Conservation (phyloP, 2,329 filamentous ascomycete species). For the Byssochlamys sp. region DNA sequence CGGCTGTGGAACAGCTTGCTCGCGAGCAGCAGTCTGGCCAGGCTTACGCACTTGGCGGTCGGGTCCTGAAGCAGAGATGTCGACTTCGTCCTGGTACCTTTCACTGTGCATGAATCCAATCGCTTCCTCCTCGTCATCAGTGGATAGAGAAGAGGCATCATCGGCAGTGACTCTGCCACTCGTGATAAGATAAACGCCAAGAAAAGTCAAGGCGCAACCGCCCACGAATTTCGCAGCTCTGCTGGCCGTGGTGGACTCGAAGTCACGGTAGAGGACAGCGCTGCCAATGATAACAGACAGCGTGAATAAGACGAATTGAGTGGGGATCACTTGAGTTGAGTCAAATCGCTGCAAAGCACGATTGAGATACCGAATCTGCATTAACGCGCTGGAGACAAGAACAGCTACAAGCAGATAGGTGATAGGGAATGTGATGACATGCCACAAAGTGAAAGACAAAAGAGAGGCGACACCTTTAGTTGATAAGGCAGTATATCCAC, state of each 20-base stretch:
- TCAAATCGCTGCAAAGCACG: conserved; percentile 82
- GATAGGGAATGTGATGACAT: conserved; percentile 81
- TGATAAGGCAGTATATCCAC: conserved; percentile 89
- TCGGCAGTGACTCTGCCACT: conserved; percentile 58
- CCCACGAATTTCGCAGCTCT: conserved; percentile 78
- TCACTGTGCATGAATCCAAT: conserved; percentile 33
- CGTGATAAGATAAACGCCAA: conserved; percentile 94
- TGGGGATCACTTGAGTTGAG: conserved; percentile 94
- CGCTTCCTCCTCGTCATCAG: conserved; percentile 52
- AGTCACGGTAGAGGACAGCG: conserved; percentile 86
- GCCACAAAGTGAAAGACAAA: conserved; percentile 80
- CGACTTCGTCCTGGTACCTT: conserved; percentile 26
- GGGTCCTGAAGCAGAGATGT: conserved; percentile 17
- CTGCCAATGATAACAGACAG: conserved; percentile 90
- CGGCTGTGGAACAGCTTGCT: conserved; percentile 15
- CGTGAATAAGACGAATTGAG: conserved; percentile 94
- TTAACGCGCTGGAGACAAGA: conserved; percentile 72
- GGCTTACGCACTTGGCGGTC: conserved; percentile 12
- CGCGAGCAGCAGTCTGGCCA: conserved; percentile 7
- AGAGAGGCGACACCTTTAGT: conserved; percentile 95
- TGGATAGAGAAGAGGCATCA: conserved; percentile 55
- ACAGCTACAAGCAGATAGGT: conserved; percentile 77
- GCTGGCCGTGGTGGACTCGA: conserved; percentile 66
- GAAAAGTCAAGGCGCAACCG: conserved; percentile 84
- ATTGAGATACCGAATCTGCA: conserved; percentile 97